Conservation (phyloP, 495 filamentous ascomycete genomes). For the Penicillium paxilli region DNA sequence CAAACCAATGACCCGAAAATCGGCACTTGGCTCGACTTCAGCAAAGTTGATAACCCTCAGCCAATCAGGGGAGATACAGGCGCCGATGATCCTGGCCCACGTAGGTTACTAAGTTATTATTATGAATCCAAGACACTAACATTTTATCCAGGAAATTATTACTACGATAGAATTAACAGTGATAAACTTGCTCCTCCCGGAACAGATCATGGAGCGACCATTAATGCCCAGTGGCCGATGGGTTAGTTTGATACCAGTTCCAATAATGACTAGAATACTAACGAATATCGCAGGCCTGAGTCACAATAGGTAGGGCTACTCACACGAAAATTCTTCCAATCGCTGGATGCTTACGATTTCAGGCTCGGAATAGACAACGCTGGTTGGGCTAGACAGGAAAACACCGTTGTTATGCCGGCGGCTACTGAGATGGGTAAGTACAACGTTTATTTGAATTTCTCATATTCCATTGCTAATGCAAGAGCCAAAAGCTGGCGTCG, state of each 20-base stretch:
- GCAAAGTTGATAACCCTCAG: constrained; percentile 61
- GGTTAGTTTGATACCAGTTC: constrained; percentile 30
- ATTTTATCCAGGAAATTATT: constrained; percentile 46
- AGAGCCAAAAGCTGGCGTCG: constrained; percentile 56
- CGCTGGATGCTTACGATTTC: not conserved
- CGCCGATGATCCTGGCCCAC: constrained; percentile 62
- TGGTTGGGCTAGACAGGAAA: constrained; percentile 73
- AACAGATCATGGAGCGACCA: constrained; percentile 61
- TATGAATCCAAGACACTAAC: not conserved
- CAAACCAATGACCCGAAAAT: constrained; percentile 58
- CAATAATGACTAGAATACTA: not conserved
- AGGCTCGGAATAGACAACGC: constrained; percentile 54
- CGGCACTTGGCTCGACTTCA: constrained; percentile 64
- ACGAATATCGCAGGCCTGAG: constrained; percentile 43
- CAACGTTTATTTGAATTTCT: not conserved
- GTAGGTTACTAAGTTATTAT: constrained; percentile 29
- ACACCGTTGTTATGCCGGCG: constrained; percentile 59
- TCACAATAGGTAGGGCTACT: constrained; percentile 48
- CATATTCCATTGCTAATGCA: not conserved
- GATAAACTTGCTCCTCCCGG: constrained; percentile 66
- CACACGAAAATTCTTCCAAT: not conserved
- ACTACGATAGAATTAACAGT: constrained; percentile 64
- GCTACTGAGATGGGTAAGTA: constrained; percentile 55
- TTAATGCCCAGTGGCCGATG: constrained; percentile 72
- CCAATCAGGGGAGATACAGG: constrained; percentile 63